Conservation (phyloP, 352 stramenopile species). For the Phytophthora megakarya region DNA sequence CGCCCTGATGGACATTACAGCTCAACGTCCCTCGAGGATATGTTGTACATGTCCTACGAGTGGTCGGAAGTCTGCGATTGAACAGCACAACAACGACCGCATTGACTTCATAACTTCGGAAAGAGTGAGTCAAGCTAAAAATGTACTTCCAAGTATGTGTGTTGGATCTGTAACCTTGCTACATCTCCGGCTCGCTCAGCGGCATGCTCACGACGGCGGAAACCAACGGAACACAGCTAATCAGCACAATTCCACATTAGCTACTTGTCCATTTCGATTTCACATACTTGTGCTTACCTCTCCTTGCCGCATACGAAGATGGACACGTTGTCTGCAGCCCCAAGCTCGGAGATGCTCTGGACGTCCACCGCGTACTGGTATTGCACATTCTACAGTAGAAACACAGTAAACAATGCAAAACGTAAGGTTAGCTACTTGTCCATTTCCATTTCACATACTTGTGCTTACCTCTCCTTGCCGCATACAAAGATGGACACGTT, state of each 20-base stretch:
- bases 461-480: constrained; percentile 72
- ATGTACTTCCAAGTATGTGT: no score
- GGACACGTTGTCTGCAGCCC: constrained; percentile 74
- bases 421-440: constrained; percentile 14
- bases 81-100: not conserved
- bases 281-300: constrained; percentile 41
- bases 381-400: no score
- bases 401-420: no score
- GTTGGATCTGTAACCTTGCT: no score
- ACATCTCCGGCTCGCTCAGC: constrained; percentile 72
- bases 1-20: constrained; percentile 3
- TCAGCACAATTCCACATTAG: constrained; percentile 5
- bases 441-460: not conserved
- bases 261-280: not conserved
- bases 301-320: constrained; percentile 87
- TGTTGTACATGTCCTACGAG: constrained; percentile 11
- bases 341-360: constrained; percentile 68
- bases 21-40: not conserved
- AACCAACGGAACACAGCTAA: constrained; percentile 78
- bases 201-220: constrained; percentile 86
- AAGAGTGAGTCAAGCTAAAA: no score
- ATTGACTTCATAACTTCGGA: not conserved
- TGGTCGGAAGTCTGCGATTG: not conserved
- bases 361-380: constrained; percentile 76
- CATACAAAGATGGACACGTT: constrained; percentile 85